These are phyloP conservation scores for Cyberlindnera maclurae DNA, from an alignment of 805 yeast genomes.

Conservation along the genomic window DNA sequence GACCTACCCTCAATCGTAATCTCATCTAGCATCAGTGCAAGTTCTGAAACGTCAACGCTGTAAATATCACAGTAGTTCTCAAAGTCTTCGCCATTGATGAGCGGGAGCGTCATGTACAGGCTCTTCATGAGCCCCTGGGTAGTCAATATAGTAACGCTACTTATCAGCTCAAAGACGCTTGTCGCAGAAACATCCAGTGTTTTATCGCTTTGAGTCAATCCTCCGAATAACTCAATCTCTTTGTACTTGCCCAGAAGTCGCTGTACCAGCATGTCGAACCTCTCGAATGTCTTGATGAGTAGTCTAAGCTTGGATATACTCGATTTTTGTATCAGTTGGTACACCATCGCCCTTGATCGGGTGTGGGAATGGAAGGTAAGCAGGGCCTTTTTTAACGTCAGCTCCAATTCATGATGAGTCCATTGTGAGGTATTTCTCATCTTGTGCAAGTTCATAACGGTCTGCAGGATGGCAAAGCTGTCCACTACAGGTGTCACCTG, in stretches of 20 bases:
- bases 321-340: constrained; percentile 9
- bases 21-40: constrained; percentile 18
- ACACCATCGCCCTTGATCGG: constrained; percentile 2
- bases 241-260: constrained; percentile 24
- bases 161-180: constrained; percentile 14
- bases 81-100: constrained; percentile 28
- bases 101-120: constrained; percentile 22
- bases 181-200: neutral
- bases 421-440: neutral
- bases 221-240: constrained; percentile 23
- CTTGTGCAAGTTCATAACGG: neutral
- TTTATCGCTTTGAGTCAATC: constrained; percentile 8
- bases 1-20: constrained; percentile 5
- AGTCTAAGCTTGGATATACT: constrained; percentile 12
- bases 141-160: constrained; percentile 28
- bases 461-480: neutral
- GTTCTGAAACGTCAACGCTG: constrained; percentile 27
- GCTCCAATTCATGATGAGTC: neutral
- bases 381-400: neutral
- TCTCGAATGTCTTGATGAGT: constrained; percentile 18
- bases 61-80: constrained; percentile 39
- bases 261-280: constrained; percentile 22
- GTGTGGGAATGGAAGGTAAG: neutral
- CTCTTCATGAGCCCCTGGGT: constrained; percentile 25
- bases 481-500: neutral